Conservation (phyloP, 2,329 filamentous ascomycete genomes). For the Orbilia oligospora region DNA sequence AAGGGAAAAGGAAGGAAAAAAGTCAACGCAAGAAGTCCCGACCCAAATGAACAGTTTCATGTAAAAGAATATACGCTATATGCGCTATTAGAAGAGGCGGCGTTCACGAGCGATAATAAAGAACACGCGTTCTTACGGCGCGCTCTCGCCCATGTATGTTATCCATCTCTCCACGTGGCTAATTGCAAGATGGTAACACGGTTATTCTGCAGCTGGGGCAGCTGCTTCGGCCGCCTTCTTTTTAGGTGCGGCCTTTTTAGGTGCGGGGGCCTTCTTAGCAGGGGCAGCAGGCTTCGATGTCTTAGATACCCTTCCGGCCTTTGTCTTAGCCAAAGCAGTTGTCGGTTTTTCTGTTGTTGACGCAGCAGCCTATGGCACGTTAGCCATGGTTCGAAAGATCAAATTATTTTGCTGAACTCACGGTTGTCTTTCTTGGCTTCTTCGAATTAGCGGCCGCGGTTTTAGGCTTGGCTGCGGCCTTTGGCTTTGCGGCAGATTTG, state of each 20-base stretch:
- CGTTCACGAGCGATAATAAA: neutral
- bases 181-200: neutral
- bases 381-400: neutral
- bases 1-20: conserved; percentile 1
- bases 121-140: neutral
- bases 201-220: conserved; percentile 30
- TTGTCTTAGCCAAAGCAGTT: conserved; percentile 42
- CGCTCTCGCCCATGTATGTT: too few species aligned
- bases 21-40: conserved; percentile 16
- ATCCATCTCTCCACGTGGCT: too few species aligned
- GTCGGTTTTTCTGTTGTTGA: conserved; percentile 35
- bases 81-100: neutral
- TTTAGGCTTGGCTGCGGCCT: conserved; percentile 42
- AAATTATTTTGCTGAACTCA: neutral
- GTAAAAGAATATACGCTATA: neutral
- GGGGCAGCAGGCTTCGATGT: conserved; percentile 38
- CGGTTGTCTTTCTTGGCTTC: conserved; percentile 50
- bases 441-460: conserved; percentile 50
- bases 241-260: conserved; percentile 41
- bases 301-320: conserved; percentile 51
- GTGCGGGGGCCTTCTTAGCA: conserved; percentile 33
- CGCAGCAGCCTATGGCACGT: neutral
- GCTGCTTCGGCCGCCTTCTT: conserved; percentile 47
- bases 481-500: conserved; percentile 36
- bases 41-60: conserved; percentile 24